phyloP scores from a whole-genome alignment of 1,284 basidiomycete genomes.

The Malassezia restricta region DNA sequence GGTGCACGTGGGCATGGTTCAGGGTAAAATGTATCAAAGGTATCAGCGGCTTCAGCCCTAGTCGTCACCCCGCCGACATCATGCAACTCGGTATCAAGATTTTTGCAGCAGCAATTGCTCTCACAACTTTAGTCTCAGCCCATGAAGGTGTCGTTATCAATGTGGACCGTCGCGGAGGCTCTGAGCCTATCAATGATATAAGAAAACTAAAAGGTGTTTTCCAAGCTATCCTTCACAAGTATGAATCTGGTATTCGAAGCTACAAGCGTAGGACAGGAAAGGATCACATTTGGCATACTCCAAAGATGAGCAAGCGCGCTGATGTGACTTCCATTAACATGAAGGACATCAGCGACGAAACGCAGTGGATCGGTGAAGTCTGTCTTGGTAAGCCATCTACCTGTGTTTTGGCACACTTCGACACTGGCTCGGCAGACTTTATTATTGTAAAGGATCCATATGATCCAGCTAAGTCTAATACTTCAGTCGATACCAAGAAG shows the following conservation, averaged over 20 bases:
- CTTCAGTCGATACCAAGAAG: conserved; percentile 24
- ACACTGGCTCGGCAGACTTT: conserved; percentile 39
- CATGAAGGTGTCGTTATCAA: no score
- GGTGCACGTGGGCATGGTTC: no score
- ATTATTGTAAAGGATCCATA: conserved; percentile 30
- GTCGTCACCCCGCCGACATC: no score
- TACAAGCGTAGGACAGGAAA: conserved; percentile 34
- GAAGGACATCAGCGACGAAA: conserved; percentile 20
- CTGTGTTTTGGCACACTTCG: conserved; percentile 32
- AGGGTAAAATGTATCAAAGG: no score
- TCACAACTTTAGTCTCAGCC: no score
- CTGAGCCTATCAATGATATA: no score
- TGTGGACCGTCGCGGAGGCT: no score
- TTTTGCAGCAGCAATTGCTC: no score
- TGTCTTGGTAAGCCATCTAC: conserved; percentile 24
- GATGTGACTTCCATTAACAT: conserved; percentile 23
- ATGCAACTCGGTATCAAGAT: no score
- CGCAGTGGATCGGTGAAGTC: conserved; percentile 36
- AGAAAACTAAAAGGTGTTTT: neutral
- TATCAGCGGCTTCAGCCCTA: no score
- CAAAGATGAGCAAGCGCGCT: neutral
- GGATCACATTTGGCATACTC: conserved; percentile 16
- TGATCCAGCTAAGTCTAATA: conserved; percentile 23
- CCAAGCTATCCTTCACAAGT: conserved; percentile 4
- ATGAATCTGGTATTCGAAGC: conserved; percentile 6